Base-by-base conservation (phyloP, 768 basidiomycete genomes). In the Artomyces pyxidatus region DNA sequence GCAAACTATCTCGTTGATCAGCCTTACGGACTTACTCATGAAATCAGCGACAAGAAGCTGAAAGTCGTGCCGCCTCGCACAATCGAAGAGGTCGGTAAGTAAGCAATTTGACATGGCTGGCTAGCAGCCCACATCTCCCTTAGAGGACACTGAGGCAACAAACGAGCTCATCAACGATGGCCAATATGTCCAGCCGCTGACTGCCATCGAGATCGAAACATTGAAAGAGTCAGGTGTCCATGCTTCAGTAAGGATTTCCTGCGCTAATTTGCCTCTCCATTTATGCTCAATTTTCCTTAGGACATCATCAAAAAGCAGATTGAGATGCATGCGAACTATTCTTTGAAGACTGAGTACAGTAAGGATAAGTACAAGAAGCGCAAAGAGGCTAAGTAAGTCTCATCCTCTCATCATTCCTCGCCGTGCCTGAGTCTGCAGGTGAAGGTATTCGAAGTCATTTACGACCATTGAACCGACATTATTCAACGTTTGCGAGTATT, bases 291-390 rank as follows among this genome's bases (percentile, higher is more conserved):
- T 41, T 38, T 30, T 10, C n/a, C 16, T 4, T 69, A 96, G 85
- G 94, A 97, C 59, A 97, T 99, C 45, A 95, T 98, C 62, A 83
- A 88, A 61, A 83, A 75, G 64, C 95, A 98, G 65, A 95, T 97
- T 41, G 91, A 90, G 58, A 80, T 84, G 59, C 95, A 98, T 59
- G 84, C 88, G 26, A 88, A 89, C 58, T 99, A 88, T 64, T 81
- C 83, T 10, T 71, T 98, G 42, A 98, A 98, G 68, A 98, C 94
- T 1, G 96, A 95, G 65, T 98, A 94, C 66, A 93, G 89, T 67
- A 98, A 99, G 67, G 94, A 98, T 61, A 99, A 99, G 64, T 99
- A 97, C 68, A 86, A 80, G 64, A 95, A 94, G 65, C 76, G 91
- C 32, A 99, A 99, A 65, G 90, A 94, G 68, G 92, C 89, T 49